Evolutionary conservation across 2,329 filamentous ascomycete species (phyloP), one percentile per base, ranked within the genome.

Genomic region (Dothistroma pini): DNA sequence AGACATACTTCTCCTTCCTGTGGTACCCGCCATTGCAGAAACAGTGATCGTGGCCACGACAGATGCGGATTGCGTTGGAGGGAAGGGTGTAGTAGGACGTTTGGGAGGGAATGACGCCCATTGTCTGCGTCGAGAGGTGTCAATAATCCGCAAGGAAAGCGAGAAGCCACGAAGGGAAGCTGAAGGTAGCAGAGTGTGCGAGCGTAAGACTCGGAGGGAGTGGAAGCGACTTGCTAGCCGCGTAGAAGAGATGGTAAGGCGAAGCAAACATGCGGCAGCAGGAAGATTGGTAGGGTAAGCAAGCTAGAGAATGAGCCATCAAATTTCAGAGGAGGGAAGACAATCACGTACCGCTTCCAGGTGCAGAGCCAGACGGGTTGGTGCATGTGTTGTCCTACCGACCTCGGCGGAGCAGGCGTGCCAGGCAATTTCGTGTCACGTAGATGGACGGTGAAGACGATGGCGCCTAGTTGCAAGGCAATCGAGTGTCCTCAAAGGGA

Each of bases 31-130:
- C 47, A 48, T 63, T 56, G 58, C 69, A 69, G 57, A 64, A 69
- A 58, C 68, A 69, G 51, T 56, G 55, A 34, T 54, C 52, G 4
- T 64, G 61, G 35, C 41, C 41, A n/a, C 41, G 29, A 62, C 69
- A 71, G 47, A 63, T 38, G 41, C 68, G 66, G n/a, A 70, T 62
- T 35, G 60, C 59, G 57, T 69, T 66, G 51, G 66, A 65, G 21
- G 69, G 69, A 25, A 69, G 62, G 59, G 16, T 29, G 51, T 63
- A 68, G 53, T 68, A 55, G 60, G 69, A 63, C 34, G 61, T 65
- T 54, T 63, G 60, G 58, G 68, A 69, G 49, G 66, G 63, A 32
- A 63, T 61, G 22, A 68, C 49, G 63, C 70, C 70, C 70, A 72
- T 72, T 1, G n/a, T n/a, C n/a, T n/a, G n/a, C n/a, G n/a, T 49